Conservation (phyloP, 768 basidiomycete species). For the Suillus luteus region DNA sequence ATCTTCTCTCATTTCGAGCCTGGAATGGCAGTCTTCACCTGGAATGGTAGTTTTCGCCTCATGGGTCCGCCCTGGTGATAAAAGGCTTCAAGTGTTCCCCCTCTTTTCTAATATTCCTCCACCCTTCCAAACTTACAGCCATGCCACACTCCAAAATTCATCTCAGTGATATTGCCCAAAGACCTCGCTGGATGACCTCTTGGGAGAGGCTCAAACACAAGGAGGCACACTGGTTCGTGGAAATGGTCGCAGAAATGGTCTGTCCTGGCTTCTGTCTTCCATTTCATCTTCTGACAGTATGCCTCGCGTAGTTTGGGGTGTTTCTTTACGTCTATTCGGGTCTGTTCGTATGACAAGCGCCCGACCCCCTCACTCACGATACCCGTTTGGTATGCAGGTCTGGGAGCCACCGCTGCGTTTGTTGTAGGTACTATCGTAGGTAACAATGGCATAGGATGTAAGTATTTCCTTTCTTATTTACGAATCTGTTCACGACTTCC, state of each 20-base stretch:
- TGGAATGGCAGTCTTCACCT: not conserved
- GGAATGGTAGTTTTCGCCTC: not conserved
- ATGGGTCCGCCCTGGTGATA: not conserved
- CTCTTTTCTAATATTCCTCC: not conserved
- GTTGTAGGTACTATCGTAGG: conserved; percentile 48
- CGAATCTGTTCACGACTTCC: conserved; percentile 3
- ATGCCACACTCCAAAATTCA: conserved; percentile 36
- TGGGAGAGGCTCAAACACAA: conserved; percentile 55
- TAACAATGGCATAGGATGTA: conserved; percentile 49
- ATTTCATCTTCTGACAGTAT: conserved; percentile 10
- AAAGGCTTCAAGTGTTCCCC: not conserved
- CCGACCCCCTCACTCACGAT: conserved; percentile 1
- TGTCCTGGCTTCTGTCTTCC: conserved; percentile 10
- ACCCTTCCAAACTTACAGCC: not conserved
- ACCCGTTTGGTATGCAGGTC: conserved; percentile 35
- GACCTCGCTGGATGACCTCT: conserved; percentile 39
- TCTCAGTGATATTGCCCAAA: conserved; percentile 45
- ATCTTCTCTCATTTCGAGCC: not conserved
- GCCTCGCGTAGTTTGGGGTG: conserved; percentile 49
- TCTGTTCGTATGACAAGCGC: conserved; percentile 20
- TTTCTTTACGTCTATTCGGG: conserved; percentile 63
- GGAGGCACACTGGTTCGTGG: conserved; percentile 53
- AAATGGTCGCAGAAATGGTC: conserved; percentile 66
- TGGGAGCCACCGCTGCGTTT: conserved; percentile 55
- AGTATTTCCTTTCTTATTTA: conserved; percentile 25